Base-by-base conservation (phyloP, 257 asterid genomes). In the Paraleonurus japonicus region DNA sequence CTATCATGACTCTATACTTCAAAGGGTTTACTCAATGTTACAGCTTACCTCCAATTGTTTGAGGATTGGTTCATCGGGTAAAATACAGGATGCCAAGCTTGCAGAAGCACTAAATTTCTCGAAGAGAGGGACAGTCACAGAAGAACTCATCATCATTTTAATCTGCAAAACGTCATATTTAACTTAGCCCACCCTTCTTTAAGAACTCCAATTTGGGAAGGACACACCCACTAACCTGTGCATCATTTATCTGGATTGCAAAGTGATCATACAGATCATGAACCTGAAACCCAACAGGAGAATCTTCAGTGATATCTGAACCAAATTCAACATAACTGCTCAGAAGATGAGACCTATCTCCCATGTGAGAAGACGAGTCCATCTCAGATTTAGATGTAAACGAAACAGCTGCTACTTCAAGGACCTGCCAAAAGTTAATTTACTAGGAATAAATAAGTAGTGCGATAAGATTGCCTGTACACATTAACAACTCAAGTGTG, bases 251-350 rank as follows among this genome's bases (percentile, higher is more conserved):
- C 74, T 71, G 86, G 75, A 90, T 74, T 71, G 80, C 88, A 73
- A 83, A 89, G 70, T 77, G 82, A 65, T 86, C 84, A 75, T 89
- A 93, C 61, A 93, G 87, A 79, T 93, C 89, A 63, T 84, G 84
- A 78, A 83, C 78, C 79, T 80, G 90, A 78, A 78, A 79, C 65
- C 78, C 89, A 66, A 48, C 51, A 63, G 65, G 70, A 39, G 73
- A 69, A 82, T 80, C 83, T 66, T 50, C 61, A 57, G 51, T 41
- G 15, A 76, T 72, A 76, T 61, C 75, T 64, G 83, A 76, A 27
- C 55, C 79, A 54, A 80, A 76, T 60, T 70, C 55, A 55, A 70
- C 66, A 78, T 8, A 53, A 59, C 41, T 74, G 26, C 67, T 60
- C 55, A 77, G 76, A 72, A 67, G 70, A 69, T 73, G 72, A 76